phyloP scores from a whole-genome alignment of 2,329 filamentous ascomycete genomes.

The Phaeosphaeriaceae sp. region DNA sequence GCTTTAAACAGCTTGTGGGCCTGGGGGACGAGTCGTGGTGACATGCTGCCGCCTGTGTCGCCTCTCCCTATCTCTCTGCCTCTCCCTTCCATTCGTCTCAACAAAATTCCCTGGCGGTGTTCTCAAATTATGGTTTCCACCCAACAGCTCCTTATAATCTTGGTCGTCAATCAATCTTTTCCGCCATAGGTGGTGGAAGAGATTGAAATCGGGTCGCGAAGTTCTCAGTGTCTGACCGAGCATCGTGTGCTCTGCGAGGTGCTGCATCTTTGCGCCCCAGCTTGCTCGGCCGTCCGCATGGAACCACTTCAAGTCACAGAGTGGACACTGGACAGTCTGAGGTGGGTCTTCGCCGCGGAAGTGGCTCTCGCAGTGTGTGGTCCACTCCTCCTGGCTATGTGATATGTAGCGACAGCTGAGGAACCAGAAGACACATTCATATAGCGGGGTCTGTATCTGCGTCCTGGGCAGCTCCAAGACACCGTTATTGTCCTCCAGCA shows the following conservation, averaged over 20 bases:
- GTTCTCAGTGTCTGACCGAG: constrained; percentile 31
- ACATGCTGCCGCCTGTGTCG: constrained; percentile 22
- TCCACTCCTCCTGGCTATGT: constrained; percentile 32
- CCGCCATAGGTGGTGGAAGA: constrained; percentile 41
- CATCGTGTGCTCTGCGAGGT: constrained; percentile 36
- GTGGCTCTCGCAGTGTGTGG: constrained; percentile 40
- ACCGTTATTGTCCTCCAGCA: constrained; percentile 39
- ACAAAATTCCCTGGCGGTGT: constrained; percentile 27
- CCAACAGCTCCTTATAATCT: constrained; percentile 42
- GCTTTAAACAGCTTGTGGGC: constrained; percentile 8
- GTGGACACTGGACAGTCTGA: constrained; percentile 35
- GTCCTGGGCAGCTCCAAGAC: constrained; percentile 27
- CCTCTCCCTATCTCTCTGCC: constrained; percentile 11
- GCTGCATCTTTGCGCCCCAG: constrained; percentile 38
- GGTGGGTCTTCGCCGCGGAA: constrained; percentile 44
- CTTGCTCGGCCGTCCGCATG: constrained; percentile 19
- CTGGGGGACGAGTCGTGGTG: constrained; percentile 5
- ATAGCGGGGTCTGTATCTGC: constrained; percentile 18
- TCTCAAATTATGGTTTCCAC: constrained; percentile 36
- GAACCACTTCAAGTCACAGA: constrained; percentile 36
- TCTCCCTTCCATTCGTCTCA: constrained; percentile 15
- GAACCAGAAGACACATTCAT: constrained; percentile 46
- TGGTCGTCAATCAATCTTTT: constrained; percentile 38
- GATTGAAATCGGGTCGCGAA: constrained; percentile 34
- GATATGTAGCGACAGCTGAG: constrained; percentile 36